phyloP scores from a whole-genome alignment of 2,329 filamentous ascomycete species.

The Geosmithia morbida region DNA sequence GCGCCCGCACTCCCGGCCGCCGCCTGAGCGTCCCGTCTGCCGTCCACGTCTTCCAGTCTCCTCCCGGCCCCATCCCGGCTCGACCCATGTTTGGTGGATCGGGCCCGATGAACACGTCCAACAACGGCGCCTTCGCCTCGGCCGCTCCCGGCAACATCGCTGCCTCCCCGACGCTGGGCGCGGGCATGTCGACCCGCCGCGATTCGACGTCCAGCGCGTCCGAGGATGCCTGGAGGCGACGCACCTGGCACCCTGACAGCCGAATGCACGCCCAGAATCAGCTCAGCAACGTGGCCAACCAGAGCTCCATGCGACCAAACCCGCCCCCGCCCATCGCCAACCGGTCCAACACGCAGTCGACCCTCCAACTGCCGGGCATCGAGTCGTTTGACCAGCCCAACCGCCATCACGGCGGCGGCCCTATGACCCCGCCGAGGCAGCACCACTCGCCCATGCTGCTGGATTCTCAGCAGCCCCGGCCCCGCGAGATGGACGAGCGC shows the following conservation, averaged over 20 bases:
- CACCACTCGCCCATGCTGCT: conserved; percentile 65
- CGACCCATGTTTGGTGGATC: conserved; percentile 38
- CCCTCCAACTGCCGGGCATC: conserved; percentile 69
- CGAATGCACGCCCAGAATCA: conserved; percentile 42
- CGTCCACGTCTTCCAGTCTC: conserved; percentile 52
- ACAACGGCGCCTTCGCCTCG: conserved; percentile 38
- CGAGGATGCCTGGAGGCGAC: conserved; percentile 67
- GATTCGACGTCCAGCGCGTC: conserved; percentile 47
- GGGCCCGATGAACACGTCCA: conserved; percentile 39
- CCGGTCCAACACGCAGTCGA: conserved; percentile 35
- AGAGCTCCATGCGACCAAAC: conserved; percentile 42
- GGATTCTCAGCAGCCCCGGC: conserved; percentile 34
- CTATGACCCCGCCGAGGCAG: conserved; percentile 17
- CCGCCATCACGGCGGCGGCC: not conserved
- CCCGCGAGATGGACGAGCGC: conserved; percentile 23
- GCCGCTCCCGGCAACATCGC: conserved; percentile 41
- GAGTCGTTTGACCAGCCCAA: conserved; percentile 70
- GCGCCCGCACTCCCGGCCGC: conserved; percentile 51
- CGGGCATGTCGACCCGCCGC: conserved; percentile 39
- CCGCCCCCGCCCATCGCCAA: conserved; percentile 33
- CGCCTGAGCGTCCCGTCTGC: conserved; percentile 72
- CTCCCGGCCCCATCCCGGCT: conserved; percentile 41
- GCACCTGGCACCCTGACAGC: conserved; percentile 84
- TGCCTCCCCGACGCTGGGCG: conserved; percentile 49
- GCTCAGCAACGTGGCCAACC: conserved; percentile 61